Evolutionary conservation across 331 rosid species (phyloP).

Genomic region (Stylosanthes scabra): DNA sequence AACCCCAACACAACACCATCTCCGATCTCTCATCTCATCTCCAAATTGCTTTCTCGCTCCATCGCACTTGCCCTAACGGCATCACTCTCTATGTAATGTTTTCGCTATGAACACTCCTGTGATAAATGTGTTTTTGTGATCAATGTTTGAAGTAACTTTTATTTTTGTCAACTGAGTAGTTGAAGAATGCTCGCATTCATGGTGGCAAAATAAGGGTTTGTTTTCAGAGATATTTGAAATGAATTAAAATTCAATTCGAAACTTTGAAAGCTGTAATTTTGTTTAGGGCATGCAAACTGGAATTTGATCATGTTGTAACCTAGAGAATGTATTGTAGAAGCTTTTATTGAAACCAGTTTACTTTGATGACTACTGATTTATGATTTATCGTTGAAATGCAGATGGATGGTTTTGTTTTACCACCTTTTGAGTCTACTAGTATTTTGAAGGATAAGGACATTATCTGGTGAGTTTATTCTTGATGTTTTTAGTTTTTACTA

Average conservation of each 20-base stretch:
- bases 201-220: background rate
- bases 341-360: background rate
- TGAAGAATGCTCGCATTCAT: background rate
- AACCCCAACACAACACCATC: constrained; percentile 69
- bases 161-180: background rate
- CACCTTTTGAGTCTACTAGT: constrained; percentile 83
- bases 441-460: constrained; percentile 87
- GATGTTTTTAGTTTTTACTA: background rate
- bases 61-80: constrained; percentile 72
- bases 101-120: constrained; percentile 5
- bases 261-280: background rate
- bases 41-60: constrained; percentile 57
- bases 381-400: constrained; percentile 36
- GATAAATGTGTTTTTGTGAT: background rate
- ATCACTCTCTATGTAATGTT: constrained; percentile 67
- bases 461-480: constrained; percentile 61
- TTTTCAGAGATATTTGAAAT: background rate
- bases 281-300: background rate
- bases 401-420: constrained; percentile 97
- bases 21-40: constrained; percentile 70
- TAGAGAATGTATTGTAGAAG: background rate
- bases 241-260: background rate
- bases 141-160: background rate
- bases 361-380: background rate
- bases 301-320: background rate